These are phyloP conservation scores for Pichia sp. DNA, from an alignment of 1,139 yeast species.

Conservation along the genomic window DNA sequence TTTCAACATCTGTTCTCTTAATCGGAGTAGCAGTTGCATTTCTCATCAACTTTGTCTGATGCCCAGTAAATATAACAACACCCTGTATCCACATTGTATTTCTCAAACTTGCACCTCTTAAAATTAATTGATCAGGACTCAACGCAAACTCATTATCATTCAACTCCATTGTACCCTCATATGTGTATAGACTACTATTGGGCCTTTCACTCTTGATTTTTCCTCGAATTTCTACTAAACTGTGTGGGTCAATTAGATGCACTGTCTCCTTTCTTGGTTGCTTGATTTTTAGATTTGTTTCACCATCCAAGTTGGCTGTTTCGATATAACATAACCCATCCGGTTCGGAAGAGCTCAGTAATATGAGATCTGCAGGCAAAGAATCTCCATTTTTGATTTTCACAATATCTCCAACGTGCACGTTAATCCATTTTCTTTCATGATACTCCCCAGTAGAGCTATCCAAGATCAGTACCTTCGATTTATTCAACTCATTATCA, in stretches of 20 bases:
- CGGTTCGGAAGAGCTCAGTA: constrained; percentile 91
- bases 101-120: constrained; percentile 93
- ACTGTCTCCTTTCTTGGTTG: constrained; percentile 82
- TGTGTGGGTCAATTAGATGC: constrained; percentile 63
- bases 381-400: constrained; percentile 84
- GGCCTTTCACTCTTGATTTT: constrained; percentile 83
- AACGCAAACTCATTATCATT: constrained; percentile 60
- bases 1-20: constrained; percentile 93
- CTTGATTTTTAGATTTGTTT: constrained; percentile 91
- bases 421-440: constrained; percentile 76
- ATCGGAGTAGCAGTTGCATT: constrained; percentile 99
- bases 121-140: constrained; percentile 82
- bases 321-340: constrained; percentile 97
- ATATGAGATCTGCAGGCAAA: constrained; percentile 86
- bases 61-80: constrained; percentile 91
- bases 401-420: constrained; percentile 88
- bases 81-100: constrained; percentile 97
- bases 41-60: constrained; percentile 96
- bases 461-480: constrained; percentile 68
- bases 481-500: constrained; percentile 77
- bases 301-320: constrained; percentile 97
- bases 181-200: constrained; percentile 88
- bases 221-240: constrained; percentile 52
- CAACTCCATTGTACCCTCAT: constrained; percentile 80
- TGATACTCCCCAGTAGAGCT: constrained; percentile 57